These are phyloP conservation scores for Neurospora sp. DNA, from an alignment of 495 filamentous ascomycete genomes.

Conservation along the genomic window DNA sequence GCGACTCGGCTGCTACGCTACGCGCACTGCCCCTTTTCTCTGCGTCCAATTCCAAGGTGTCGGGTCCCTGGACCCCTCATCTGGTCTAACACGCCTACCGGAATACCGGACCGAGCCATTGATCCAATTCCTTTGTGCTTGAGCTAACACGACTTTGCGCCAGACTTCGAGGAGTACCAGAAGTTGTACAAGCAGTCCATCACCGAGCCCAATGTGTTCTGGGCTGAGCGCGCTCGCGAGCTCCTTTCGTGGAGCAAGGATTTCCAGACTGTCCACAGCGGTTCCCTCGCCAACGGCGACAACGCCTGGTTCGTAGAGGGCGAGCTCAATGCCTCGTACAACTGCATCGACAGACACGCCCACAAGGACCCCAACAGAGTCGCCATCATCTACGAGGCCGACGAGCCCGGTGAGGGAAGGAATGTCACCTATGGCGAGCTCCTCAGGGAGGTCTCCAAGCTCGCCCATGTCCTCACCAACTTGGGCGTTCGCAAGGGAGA, in stretches of 20 bases:
- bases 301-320: conserved; percentile 93
- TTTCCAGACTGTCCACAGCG: conserved; percentile 81
- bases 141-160: conserved; percentile 10
- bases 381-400: conserved; percentile 97
- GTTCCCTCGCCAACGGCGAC: conserved; percentile 72
- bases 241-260: conserved; percentile 83
- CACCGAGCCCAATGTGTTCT: conserved; percentile 82
- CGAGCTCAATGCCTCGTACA: conserved; percentile 88
- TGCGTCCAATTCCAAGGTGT: not conserved
- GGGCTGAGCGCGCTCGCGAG: conserved; percentile 75
- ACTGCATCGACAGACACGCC: conserved; percentile 94
- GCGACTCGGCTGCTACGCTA: not conserved
- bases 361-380: conserved; percentile 83
- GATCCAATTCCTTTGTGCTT: not conserved
- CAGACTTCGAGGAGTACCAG: conserved; percentile 75
- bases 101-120: not conserved
- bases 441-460: conserved; percentile 79
- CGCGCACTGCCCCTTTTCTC: not conserved
- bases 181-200: conserved; percentile 94
- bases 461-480: conserved; percentile 76
- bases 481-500: conserved; percentile 97
- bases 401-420: conserved; percentile 80
- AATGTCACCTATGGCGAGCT: conserved; percentile 90
- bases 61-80: not conserved
- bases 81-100: not conserved